Percentiles rank a stretch among this genome's conserved stretches.
These are phyloP conservation scores for Tanacetum coccineum DNA, from an alignment of 129 eudicot genomes.

Conservation along the genomic window DNA sequence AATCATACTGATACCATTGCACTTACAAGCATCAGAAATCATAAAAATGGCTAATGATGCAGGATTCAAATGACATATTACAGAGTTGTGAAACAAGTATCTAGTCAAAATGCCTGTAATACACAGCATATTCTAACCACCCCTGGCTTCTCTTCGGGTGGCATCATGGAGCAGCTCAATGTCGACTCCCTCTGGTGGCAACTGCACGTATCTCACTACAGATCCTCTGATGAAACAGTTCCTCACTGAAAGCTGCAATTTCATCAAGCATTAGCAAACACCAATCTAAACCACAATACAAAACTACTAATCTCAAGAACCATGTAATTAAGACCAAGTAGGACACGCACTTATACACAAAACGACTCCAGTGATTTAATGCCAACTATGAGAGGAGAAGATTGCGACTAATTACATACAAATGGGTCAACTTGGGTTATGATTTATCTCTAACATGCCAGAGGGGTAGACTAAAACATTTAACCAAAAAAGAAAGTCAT, in stretches of 20 bases:
- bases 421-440: too few species aligned
- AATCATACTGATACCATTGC: too few species aligned
- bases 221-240: slow-evolving; percentile 99
- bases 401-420: too few species aligned
- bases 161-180: slow-evolving; percentile 97
- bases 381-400: not conserved
- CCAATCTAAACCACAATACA: not conserved
- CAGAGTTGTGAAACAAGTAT: slow-evolving; percentile 26
- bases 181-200: slow-evolving; percentile 97
- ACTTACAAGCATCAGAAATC: too few species aligned
- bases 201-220: slow-evolving; percentile 91
- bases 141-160: slow-evolving; percentile 98
- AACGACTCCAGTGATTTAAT: not conserved
- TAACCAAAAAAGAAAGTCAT: too few species aligned
- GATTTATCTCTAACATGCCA: too few species aligned
- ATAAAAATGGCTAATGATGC: not conserved
- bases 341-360: not conserved
- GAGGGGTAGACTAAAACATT: too few species aligned
- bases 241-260: slow-evolving; percentile 79
- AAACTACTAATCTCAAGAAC: not conserved
- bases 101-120: slow-evolving; percentile 14
- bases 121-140: slow-evolving; percentile 46
- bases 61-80: slow-evolving; percentile 16
- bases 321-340: not conserved
- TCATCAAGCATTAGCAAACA: slow-evolving; percentile 6